These are phyloP conservation scores for Lepidium didymum DNA, from an alignment of 345 rosid genomes.

Conservation along the genomic window DNA sequence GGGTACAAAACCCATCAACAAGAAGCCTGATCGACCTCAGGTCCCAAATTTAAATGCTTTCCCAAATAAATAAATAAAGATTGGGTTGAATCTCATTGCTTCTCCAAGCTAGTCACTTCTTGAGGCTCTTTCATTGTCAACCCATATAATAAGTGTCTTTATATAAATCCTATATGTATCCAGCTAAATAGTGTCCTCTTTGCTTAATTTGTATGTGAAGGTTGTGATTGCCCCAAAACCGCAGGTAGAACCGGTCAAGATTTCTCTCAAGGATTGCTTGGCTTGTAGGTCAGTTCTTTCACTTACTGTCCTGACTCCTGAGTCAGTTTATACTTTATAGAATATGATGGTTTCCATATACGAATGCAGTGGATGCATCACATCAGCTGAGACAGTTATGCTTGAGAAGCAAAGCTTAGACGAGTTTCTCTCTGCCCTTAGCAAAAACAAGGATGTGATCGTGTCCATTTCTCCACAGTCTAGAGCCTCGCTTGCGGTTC, in stretches of 20 bases:
- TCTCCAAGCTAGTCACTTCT: background rate
- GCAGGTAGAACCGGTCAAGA: slow-evolving; percentile 65
- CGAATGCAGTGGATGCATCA: slow-evolving; percentile 73
- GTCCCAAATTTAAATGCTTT: slow-evolving; percentile 24
- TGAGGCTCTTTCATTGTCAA: background rate
- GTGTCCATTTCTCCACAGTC: slow-evolving; percentile 85
- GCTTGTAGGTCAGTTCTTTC: slow-evolving; percentile 67
- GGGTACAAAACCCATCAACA: slow-evolving; percentile 40
- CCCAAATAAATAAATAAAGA: background rate
- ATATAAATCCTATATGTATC: background rate
- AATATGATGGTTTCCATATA: background rate
- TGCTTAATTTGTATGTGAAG: slow-evolving; percentile 31
- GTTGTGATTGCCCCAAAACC: slow-evolving; percentile 39
- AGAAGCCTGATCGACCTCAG: slow-evolving; percentile 47
- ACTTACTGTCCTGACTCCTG: background rate
- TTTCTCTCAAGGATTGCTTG: slow-evolving; percentile 93
- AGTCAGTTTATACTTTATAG: background rate
- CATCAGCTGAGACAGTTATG: slow-evolving; percentile 92
- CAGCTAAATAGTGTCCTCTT: background rate
- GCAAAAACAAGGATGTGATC: slow-evolving; percentile 52
- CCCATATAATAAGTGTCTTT: background rate
- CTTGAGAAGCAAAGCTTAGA: slow-evolving; percentile 96
- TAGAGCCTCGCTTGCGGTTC: slow-evolving; percentile 76
- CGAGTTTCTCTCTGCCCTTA: slow-evolving; percentile 66
- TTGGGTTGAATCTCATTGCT: background rate